Percentiles rank a stretch among this genome's conserved stretches.
Conservation (phyloP, 2,329 filamentous ascomycete species). For the Lecanicillium sp. region DNA sequence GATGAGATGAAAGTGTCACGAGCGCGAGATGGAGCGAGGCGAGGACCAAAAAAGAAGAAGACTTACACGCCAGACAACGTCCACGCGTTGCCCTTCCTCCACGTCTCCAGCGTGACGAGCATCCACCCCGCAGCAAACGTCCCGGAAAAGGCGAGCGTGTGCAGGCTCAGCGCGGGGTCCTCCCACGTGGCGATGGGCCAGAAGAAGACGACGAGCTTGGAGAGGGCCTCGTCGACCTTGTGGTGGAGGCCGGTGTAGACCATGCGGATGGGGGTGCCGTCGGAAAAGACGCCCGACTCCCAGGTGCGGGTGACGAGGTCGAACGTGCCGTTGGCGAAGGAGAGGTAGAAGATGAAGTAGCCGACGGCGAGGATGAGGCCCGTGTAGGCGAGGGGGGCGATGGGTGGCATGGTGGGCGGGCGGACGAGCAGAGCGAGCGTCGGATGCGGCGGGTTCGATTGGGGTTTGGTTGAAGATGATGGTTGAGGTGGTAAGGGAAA, state of each 20-base stretch:
- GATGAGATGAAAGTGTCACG: no score
- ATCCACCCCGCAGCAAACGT: conserved; percentile 17
- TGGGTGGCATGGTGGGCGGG: conserved; percentile 13
- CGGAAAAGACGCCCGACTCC: conserved; percentile 12
- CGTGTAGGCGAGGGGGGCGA: conserved; percentile 13
- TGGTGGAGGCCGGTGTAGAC: conserved; percentile 15
- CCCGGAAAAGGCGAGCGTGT: conserved; percentile 18
- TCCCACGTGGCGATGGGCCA: conserved; percentile 15
- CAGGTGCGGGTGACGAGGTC: conserved; percentile 9
- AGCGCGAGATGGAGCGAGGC: no score
- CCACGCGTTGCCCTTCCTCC: conserved; percentile 16
- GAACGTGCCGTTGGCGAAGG: conserved; percentile 15
- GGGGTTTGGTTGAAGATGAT: no score
- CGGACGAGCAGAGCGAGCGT: no score
- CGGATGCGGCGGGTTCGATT: no score
- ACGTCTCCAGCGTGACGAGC: conserved; percentile 18
- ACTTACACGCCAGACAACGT: conserved; percentile 17
- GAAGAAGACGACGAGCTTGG: conserved; percentile 18
- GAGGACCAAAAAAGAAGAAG: neutral
- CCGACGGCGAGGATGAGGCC: conserved; percentile 15
- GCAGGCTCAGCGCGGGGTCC: conserved; percentile 16
- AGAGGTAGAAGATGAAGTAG: conserved; percentile 18
- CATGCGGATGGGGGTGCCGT: conserved; percentile 17
- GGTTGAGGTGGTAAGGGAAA: no score
- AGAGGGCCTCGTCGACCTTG: conserved; percentile 15